phyloP scores from a whole-genome alignment of 257 asterid species.

The Haberlea rhodopensis region DNA sequence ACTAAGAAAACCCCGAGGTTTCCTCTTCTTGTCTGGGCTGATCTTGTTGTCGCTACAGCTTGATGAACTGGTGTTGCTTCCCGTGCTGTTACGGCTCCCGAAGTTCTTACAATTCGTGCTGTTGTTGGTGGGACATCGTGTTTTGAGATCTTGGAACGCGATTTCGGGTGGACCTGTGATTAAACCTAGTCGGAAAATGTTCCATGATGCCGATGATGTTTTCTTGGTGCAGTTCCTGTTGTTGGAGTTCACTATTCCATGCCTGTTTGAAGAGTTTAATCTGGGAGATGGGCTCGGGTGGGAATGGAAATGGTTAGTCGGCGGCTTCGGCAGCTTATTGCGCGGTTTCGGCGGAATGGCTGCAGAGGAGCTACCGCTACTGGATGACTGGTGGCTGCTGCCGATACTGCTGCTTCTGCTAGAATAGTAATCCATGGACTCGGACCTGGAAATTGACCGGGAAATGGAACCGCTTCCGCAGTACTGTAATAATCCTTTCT shows the following conservation, averaged over 20 bases:
- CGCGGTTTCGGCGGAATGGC: background rate
- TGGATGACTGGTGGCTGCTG: constrained; percentile 56
- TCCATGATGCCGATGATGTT: constrained; percentile 48
- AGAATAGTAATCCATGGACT: constrained; percentile 52
- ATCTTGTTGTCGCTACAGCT: no score
- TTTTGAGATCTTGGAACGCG: constrained; percentile 33
- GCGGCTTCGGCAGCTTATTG: constrained; percentile 29
- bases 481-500: no score
- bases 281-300: constrained; percentile 71
- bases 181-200: constrained; percentile 44
- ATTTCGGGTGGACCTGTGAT: constrained; percentile 40
- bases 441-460: constrained; percentile 56
- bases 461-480: no score
- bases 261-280: constrained; percentile 32
- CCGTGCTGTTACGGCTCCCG: constrained; percentile 24
- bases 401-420: constrained; percentile 69
- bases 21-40: no score
- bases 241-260: constrained; percentile 1
- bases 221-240: no score
- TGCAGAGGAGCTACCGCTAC: constrained; percentile 27
- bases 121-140: no score
- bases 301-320: constrained; percentile 49
- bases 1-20: no score
- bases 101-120: no score
- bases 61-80: constrained; percentile 23